A percentile compares a stretch with the other conserved stretches of the same genome.
phyloP scores from a whole-genome alignment of 2,329 filamentous ascomycete species.

The Blumeria hordei region DNA sequence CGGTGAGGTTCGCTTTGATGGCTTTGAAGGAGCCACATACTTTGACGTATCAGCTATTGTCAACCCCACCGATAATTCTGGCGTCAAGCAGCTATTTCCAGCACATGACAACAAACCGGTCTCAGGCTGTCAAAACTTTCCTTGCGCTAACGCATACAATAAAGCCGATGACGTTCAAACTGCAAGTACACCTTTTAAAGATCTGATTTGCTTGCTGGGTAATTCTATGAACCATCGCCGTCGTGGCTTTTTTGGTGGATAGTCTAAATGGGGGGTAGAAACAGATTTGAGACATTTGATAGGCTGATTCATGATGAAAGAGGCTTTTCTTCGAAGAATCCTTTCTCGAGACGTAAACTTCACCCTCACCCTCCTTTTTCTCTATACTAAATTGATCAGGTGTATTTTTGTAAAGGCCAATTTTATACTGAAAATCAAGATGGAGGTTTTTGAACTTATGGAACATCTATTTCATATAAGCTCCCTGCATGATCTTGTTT shows the following conservation, averaged over 20 bases:
- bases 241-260: conserved; percentile 1
- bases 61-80: conserved; percentile 23
- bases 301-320: too few relatives aligned
- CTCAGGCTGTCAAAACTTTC: conserved; percentile 27
- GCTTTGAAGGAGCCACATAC: conserved; percentile 24
- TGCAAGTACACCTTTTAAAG: conserved; percentile 22
- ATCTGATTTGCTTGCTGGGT: conserved; percentile 22
- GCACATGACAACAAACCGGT: conserved; percentile 15
- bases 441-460: too few relatives aligned
- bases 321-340: too few relatives aligned
- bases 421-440: too few relatives aligned
- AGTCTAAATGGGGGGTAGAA: too few relatives aligned
- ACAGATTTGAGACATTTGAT: too few relatives aligned
- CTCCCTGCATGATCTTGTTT: too few relatives aligned
- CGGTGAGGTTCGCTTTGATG: conserved; percentile 26
- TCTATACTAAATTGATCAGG: too few relatives aligned
- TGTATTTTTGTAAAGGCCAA: too few relatives aligned
- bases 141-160: conserved; percentile 30
- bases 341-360: too few relatives aligned
- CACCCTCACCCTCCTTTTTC: too few relatives aligned
- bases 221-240: conserved; percentile 6
- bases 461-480: too few relatives aligned
- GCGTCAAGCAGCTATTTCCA: conserved; percentile 31
- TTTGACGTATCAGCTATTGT: conserved; percentile 36
- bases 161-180: conserved; percentile 29